Percentiles rank a stretch among this genome's conserved stretches.
phyloP scores from a whole-genome alignment of 768 basidiomycete species.

The Tubosaeta sp. region DNA sequence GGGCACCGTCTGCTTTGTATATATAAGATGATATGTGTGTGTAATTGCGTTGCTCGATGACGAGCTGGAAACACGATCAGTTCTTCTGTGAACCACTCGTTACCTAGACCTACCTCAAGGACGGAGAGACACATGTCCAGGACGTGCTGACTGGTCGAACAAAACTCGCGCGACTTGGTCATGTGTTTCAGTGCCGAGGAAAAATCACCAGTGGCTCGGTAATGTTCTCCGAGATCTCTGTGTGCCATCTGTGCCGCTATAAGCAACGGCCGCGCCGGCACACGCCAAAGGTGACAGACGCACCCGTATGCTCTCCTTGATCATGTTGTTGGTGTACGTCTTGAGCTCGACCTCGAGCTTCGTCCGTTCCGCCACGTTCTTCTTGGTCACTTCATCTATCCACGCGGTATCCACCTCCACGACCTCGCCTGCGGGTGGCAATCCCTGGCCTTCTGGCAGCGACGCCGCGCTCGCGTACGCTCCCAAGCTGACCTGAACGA shows the following conservation, averaged over 20 bases:
- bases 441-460: slow-evolving; percentile 28
- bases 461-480: slow-evolving; percentile 50
- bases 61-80: slow-evolving; percentile 45
- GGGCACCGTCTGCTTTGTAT: slow-evolving; percentile 90
- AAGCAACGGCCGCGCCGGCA: background rate
- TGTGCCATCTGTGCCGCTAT: slow-evolving; percentile 68
- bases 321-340: slow-evolving; percentile 94
- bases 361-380: slow-evolving; percentile 69
- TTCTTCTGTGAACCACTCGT: background rate
- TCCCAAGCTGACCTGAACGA: slow-evolving; percentile 48
- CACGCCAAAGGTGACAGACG: slow-evolving; percentile 13
- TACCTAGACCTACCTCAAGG: slow-evolving; percentile 53
- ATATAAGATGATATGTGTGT: slow-evolving; percentile 87
- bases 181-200: slow-evolving; percentile 71
- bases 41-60: slow-evolving; percentile 84
- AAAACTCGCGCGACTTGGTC: slow-evolving; percentile 91
- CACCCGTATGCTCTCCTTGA: slow-evolving; percentile 97
- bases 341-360: slow-evolving; percentile 92
- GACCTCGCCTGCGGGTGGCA: slow-evolving; percentile 47
- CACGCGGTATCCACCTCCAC: slow-evolving; percentile 61
- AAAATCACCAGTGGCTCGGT: slow-evolving; percentile 70
- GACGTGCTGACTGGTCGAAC: slow-evolving; percentile 87
- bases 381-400: slow-evolving; percentile 63
- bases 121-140: slow-evolving; percentile 88
- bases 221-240: slow-evolving; percentile 80